These are phyloP conservation scores for Euphorbia pulcherrima DNA, from an alignment of 345 rosid genomes.

Conservation along the genomic window DNA sequence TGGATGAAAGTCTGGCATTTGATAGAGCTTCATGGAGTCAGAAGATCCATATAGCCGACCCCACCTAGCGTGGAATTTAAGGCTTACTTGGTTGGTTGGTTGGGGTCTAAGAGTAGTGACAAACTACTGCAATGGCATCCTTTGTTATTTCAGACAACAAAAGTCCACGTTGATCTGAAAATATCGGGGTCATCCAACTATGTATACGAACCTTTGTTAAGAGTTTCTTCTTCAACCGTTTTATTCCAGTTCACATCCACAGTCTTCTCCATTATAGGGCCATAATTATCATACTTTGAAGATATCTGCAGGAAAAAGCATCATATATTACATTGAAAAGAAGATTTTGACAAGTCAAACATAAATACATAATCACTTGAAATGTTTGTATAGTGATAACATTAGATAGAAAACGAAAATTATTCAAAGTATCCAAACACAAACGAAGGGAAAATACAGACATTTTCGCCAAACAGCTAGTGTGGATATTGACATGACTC, in stretches of 20 bases:
- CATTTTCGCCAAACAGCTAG: background rate
- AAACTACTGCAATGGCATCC: background rate
- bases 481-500: background rate
- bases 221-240: slow-evolving; percentile 33
- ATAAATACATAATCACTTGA: background rate
- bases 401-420: background rate
- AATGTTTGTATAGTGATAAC: background rate
- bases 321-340: background rate
- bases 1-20: too few relatives aligned
- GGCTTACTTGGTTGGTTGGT: too few relatives aligned
- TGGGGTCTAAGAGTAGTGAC: background rate
- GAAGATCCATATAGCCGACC: too few relatives aligned
- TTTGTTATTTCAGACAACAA: background rate
- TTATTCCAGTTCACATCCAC: slow-evolving; percentile 42
- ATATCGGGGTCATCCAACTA: background rate
- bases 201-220: slow-evolving; percentile 36
- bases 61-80: too few relatives aligned
- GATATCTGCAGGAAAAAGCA: slow-evolving; percentile 18
- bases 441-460: background rate
- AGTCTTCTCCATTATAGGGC: slow-evolving; percentile 36
- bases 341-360: slow-evolving; percentile 8
- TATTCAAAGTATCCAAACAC: background rate
- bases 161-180: background rate
- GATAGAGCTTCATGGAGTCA: too few relatives aligned
- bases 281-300: slow-evolving; percentile 28